These are phyloP conservation scores for Saturnispora gosingensis DNA, from an alignment of 805 yeast genomes.

Conservation along the genomic window DNA sequence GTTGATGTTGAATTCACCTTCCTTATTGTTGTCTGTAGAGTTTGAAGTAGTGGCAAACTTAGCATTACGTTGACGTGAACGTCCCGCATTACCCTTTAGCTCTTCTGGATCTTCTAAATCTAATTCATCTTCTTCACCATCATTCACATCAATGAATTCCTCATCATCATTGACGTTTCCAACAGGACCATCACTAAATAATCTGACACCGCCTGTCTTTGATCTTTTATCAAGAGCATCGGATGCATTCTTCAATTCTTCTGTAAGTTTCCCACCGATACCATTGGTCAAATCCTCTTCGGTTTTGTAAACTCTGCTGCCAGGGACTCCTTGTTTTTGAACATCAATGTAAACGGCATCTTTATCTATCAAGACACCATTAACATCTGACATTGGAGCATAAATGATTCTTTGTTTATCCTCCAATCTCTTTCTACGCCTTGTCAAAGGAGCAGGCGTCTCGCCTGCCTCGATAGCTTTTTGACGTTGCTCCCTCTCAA, in stretches of 20 bases:
- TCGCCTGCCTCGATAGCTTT: slow-evolving; percentile 52
- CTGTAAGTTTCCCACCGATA: slow-evolving; percentile 79
- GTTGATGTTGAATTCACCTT: slow-evolving; percentile 37
- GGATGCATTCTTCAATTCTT: slow-evolving; percentile 65
- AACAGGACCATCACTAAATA: slow-evolving; percentile 46
- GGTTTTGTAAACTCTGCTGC: slow-evolving; percentile 17
- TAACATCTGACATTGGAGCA: slow-evolving; percentile 99
- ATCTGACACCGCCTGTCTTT: slow-evolving; percentile 55
- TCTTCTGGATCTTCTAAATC: slow-evolving; percentile 26
- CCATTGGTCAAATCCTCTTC: slow-evolving; percentile 38
- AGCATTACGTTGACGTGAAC: slow-evolving; percentile 55
- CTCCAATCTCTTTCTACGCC: slow-evolving; percentile 82
- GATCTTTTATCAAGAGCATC: slow-evolving; percentile 43
- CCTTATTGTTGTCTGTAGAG: slow-evolving; percentile 36
- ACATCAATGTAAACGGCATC: slow-evolving; percentile 95
- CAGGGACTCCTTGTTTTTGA: slow-evolving; percentile 28
- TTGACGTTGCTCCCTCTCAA: slow-evolving; percentile 64
- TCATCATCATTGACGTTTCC: slow-evolving; percentile 31
- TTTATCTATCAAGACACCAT: slow-evolving; percentile 92
- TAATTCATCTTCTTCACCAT: slow-evolving; percentile 8
- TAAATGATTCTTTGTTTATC: slow-evolving; percentile 90
- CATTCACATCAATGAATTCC: slow-evolving; percentile 28
- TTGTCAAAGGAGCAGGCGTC: slow-evolving; percentile 34
- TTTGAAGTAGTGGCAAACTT: slow-evolving; percentile 44
- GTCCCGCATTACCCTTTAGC: slow-evolving; percentile 42